A percentile compares a stretch with the other conserved stretches of the same genome.
Conservation (phyloP, 176 grass and related monocot genomes). For the Tillandsia fasciculata region DNA sequence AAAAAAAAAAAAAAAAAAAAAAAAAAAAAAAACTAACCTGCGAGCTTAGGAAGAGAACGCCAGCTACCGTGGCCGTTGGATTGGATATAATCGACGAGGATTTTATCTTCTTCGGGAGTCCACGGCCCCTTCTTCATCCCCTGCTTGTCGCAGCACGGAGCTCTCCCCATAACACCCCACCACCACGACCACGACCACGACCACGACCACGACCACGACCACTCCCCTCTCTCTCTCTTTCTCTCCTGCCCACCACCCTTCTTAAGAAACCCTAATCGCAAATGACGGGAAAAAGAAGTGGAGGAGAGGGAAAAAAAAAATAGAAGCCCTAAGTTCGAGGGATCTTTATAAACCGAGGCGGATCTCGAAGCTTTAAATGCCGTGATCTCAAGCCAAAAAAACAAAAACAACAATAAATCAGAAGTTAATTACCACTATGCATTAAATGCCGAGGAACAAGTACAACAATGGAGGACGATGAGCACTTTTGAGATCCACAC, state of each 20-base stretch:
- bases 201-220: too few relatives aligned
- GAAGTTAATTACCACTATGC: not conserved
- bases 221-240: not conserved
- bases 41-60: slow-evolving; percentile 84
- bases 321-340: slow-evolving; percentile 13
- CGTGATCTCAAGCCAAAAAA: slow-evolving; percentile 27
- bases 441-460: not conserved
- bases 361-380: slow-evolving; percentile 56
- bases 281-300: slow-evolving; percentile 9
- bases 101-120: slow-evolving; percentile 93
- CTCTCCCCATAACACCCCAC: slow-evolving; percentile 64
- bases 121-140: slow-evolving; percentile 93
- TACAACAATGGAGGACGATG: not conserved
- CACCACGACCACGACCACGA: too few relatives aligned
- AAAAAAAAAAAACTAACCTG: slow-evolving; percentile 59
- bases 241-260: too few relatives aligned
- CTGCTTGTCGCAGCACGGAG: slow-evolving; percentile 91
- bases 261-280: not conserved
- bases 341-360: slow-evolving; percentile 51
- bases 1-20: not conserved
- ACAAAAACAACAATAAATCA: not conserved
- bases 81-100: slow-evolving; percentile 78
- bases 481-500: not conserved
- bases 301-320: not conserved
- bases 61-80: slow-evolving; percentile 76